These are phyloP conservation scores for Pyrus communis DNA, from an alignment of 306 rosid species.

Conservation along the genomic window DNA sequence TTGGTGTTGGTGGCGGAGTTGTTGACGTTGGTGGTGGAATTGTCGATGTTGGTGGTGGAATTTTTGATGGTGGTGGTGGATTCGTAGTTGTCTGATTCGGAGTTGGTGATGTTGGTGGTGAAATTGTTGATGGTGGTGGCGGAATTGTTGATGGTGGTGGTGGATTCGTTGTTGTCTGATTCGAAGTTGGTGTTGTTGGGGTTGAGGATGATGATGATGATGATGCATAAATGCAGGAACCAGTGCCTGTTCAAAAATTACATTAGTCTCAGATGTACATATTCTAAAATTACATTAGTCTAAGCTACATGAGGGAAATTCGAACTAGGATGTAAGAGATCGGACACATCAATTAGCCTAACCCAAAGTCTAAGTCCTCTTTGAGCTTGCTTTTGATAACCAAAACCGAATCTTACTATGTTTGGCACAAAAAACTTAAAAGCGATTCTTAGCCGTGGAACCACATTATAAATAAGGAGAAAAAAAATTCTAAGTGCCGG, in stretches of 20 bases:
- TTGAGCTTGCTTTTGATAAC: not conserved
- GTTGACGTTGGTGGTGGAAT: constrained; percentile 5
- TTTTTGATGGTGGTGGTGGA: constrained; percentile 22
- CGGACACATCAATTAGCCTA: not conserved
- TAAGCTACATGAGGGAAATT: no score
- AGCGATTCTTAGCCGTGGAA: not conserved
- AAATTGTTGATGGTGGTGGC: constrained; percentile 3
- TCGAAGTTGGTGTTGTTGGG: constrained; percentile 2
- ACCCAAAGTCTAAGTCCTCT: not conserved
- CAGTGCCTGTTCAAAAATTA: constrained; percentile 38
- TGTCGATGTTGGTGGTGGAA: not conserved
- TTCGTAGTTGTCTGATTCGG: no score
- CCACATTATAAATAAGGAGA: not conserved
- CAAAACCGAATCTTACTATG: no score
- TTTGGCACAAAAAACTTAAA: not conserved
- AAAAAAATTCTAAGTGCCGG: no score
- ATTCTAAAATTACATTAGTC: no score
- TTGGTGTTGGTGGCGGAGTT: constrained; percentile 8
- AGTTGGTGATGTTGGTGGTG: not conserved
- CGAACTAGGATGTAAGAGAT: no score
- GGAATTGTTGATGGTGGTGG: no score
- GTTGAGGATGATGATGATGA: constrained; percentile 38
- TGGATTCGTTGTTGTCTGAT: no score
- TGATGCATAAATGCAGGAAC: constrained; percentile 56
- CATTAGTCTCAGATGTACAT: not conserved